Base-by-base conservation (phyloP, 106 monocot genomes). In the Platanthera guangdongensis region DNA sequence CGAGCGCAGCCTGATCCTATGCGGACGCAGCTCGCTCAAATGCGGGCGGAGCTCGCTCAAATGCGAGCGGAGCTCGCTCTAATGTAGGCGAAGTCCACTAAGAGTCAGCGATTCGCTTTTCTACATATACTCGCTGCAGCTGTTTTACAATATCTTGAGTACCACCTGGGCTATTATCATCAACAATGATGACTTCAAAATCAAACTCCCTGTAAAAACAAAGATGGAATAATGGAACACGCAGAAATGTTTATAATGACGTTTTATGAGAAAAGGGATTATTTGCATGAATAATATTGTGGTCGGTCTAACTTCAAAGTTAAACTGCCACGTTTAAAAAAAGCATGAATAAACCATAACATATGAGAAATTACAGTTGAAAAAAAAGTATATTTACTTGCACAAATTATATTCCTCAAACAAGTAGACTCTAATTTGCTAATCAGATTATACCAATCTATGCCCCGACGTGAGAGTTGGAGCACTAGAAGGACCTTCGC, bases 141-240 rank as follows among this genome's bases (percentile, higher is more conserved):
- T 99, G 99, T 51, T 88, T 94, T 28, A 99, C 84, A 77, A 99
- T 81, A 68, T 99, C 94, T 85, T 99, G 99, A 71, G 99, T 99
- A 82, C 94, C 99, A 90, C 94, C 99, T 62, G 99, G 99, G 62
- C 99, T 99, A 75, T 94, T 94, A 86, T 99, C 99, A 80, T 99
- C 99, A 60, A 99, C 94, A 69, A 99, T 77, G 77, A 99, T 87
- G 47, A 99, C 79, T 80, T 99, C 99, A 86, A 99, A 99, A 84
- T 94, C 85, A 78, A 88, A 62, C 80, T 90, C 88, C 77, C 99
- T 99, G 52, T 30, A 52, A 76, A 65, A 65, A 10, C 65, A 65
- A 65, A n/a, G 11, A 70, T 47, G 1, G 47, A 70, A 48, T 48
- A 16, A 48, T 16, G 25, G 8, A 39, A 47, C 47, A 1, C 16